A percentile compares a stretch with the other conserved stretches of the same genome.
These are phyloP conservation scores for Scutellaria minor DNA, from an alignment of 257 asterid genomes.

Conservation along the genomic window DNA sequence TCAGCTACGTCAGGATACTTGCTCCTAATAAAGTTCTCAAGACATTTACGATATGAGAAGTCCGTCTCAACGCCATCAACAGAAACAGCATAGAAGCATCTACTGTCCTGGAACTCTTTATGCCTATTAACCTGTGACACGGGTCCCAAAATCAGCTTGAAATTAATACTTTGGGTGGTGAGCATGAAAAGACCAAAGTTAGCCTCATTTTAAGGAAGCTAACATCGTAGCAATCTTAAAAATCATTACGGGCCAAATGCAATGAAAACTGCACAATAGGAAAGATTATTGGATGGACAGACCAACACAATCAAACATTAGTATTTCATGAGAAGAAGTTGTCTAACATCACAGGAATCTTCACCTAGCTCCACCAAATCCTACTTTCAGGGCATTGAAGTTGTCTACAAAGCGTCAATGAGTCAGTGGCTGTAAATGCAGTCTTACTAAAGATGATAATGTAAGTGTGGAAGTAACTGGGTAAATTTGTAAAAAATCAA, in stretches of 20 bases:
- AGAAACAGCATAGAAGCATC: constrained; percentile 84
- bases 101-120: constrained; percentile 66
- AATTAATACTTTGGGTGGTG: not conserved
- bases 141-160: constrained; percentile 36
- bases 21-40: constrained; percentile 61
- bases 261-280: not conserved
- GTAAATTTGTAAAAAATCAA: constrained; percentile 3
- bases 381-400: not conserved
- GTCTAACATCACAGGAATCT: not conserved
- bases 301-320: not conserved
- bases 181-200: not conserved
- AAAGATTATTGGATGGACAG: not conserved
- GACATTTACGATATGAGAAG: constrained; percentile 80
- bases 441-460: not conserved
- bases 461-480: not conserved
- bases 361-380: not conserved
- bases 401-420: not conserved
- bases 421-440: not conserved
- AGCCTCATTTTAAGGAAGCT: not conserved
- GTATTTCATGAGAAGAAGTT: not conserved
- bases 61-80: constrained; percentile 69
- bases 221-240: not conserved
- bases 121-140: constrained; percentile 71
- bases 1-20: constrained; percentile 80
- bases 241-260: not conserved